Base-by-base conservation (phyloP, 192 early-diverging fungal species). In the Chytriomyces sp. region DNA sequence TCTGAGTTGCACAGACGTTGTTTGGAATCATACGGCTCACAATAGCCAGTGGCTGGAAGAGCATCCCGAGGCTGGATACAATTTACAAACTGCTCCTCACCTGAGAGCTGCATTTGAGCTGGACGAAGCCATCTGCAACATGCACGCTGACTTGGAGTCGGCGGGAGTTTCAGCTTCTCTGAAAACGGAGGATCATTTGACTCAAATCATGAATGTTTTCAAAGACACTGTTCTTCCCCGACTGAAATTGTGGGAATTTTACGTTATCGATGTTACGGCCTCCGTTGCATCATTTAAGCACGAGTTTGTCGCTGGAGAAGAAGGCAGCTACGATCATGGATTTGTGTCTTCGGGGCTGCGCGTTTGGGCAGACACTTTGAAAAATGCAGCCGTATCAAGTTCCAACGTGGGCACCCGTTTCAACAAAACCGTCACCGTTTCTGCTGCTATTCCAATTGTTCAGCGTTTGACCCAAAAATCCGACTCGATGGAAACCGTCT, bases 1-100 rank as follows among this genome's bases (percentile, higher is more conserved):
- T 64, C 83, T 99, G 50, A 90, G 89, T 50, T 82, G 93, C 50
- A 95, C 95, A 9, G 98, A 99, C 83, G 90, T 99, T 74, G 98
- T 99, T 4, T 99, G 95, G 96, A 99, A 99, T 85, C 98, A 99
- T 83, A 99, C 97, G 23, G 93, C 95, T 26, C 91, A 89, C 82
- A 93, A 97, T 77, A 94, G 94, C n/a, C 83, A 81, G n/a, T 99
- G 95, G 94, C 89, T 99, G 49, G 82, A 90, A 79, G 92, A 97
- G 57, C 97, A 99, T 80, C 97, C 97, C 6, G 97, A 99, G 82
- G 94, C 95, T 74, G 93, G 92, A 23, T 99, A 98, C 82, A 99
- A 98, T 73, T 79, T 99, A 48, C 81, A 91, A 75, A 99, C 95
- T 69, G 93, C 95, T 18, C 97, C 97, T 43, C 96, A 99, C 81